phyloP scores from a whole-genome alignment of 352 stramenopile species.

The Globisporangium heterothallicum region DNA sequence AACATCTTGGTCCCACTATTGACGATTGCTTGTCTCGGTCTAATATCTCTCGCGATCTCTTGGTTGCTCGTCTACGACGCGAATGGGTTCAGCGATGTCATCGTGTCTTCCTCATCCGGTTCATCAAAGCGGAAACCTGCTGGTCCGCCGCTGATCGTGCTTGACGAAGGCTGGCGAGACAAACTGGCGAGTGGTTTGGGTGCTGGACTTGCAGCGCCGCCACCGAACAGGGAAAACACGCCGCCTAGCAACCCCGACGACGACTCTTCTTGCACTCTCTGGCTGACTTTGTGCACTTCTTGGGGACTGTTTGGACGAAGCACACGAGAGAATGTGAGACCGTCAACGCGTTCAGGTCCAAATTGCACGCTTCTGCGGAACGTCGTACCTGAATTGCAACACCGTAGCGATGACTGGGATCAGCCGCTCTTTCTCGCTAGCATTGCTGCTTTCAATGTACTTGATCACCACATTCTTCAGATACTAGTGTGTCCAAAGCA shows the following conservation, averaged over 20 bases:
- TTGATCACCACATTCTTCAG: conserved; percentile 85
- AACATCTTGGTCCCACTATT: no score
- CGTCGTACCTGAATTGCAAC: conserved; percentile 60
- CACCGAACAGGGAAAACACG: conserved; percentile 72
- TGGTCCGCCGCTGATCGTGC: conserved; percentile 27
- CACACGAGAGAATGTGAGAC: neutral
- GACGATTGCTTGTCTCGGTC: no score
- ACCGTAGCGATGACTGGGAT: conserved; percentile 75
- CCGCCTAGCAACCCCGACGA: conserved; percentile 48
- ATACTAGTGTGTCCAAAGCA: conserved; percentile 40
- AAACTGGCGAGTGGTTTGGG: conserved; percentile 47
- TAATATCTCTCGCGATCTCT: neutral
- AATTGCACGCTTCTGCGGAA: no score
- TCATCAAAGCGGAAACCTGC: conserved; percentile 26
- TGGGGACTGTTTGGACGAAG: conserved; percentile 24
- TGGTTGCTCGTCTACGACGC: conserved; percentile 27
- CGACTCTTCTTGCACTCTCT: conserved; percentile 29
- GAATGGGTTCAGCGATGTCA: conserved; percentile 62
- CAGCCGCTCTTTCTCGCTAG: conserved; percentile 68
- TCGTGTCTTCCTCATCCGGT: conserved; percentile 48
- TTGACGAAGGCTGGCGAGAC: conserved; percentile 35
- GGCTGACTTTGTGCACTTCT: conserved; percentile 56
- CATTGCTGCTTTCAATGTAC: conserved; percentile 74
- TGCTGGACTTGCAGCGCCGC: conserved; percentile 17
- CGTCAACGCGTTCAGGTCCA: no score